phyloP scores from a whole-genome alignment of 768 basidiomycete species.

The Boletus tylopilopsis region DNA sequence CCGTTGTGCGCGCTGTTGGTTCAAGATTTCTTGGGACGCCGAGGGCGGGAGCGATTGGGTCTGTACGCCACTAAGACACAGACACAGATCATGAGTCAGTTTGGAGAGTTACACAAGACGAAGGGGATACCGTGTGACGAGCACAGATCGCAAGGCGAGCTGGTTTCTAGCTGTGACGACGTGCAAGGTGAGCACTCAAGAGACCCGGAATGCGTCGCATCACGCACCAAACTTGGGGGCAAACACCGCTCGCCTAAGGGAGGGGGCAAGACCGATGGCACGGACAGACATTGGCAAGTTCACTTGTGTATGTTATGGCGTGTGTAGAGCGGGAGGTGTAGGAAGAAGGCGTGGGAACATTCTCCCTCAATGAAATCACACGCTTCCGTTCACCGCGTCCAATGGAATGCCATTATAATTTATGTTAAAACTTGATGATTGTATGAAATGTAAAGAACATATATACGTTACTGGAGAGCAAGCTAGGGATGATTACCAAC shows the following conservation, averaged over 20 bases:
- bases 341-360: conserved; percentile 19
- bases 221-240: conserved; percentile 28
- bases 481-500: conserved; percentile 2
- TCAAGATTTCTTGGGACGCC: conserved; percentile 61
- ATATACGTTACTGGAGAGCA: conserved; percentile 11
- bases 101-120: background rate
- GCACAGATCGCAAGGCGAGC: conserved; percentile 24
- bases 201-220: background rate
- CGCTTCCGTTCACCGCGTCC: background rate
- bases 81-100: background rate
- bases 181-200: background rate
- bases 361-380: conserved; percentile 9
- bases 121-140: conserved; percentile 40
- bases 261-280: conserved; percentile 55
- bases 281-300: conserved; percentile 42
- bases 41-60: conserved; percentile 63
- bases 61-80: conserved; percentile 52
- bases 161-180: conserved; percentile 39
- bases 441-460: conserved; percentile 2
- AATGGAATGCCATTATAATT: background rate
- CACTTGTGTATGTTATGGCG: background rate
- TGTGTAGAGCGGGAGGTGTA: background rate
- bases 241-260: conserved; percentile 51
- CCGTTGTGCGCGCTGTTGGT: conserved; percentile 83
- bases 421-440: background rate